Percentiles rank a stretch among this genome's conserved stretches.
phyloP scores from a whole-genome alignment of 78 protist genomes.

The Bodo saltans region DNA sequence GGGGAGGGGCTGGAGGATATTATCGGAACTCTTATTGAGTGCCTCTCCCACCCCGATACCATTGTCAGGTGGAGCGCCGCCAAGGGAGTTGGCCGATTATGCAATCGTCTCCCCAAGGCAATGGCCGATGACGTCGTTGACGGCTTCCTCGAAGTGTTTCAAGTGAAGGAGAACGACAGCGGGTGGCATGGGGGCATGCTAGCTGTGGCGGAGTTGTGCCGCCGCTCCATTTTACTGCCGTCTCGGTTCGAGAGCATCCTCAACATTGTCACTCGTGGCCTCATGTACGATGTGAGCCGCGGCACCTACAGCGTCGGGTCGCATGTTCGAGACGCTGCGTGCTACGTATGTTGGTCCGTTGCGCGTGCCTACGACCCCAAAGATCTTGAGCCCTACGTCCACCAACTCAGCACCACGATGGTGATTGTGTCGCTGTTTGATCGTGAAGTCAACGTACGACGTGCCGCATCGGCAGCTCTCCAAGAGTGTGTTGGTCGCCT shows the following conservation, averaged over 20 bases:
- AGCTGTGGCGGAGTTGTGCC: constrained; percentile 86
- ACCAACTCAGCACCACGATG: constrained; percentile 21
- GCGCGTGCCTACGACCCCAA: constrained; percentile 85
- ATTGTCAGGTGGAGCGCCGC: constrained; percentile 84
- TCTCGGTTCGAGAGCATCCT: constrained; percentile 47
- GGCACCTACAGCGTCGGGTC: constrained; percentile 83
- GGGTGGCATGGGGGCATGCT: constrained; percentile 92
- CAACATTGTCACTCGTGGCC: constrained; percentile 46
- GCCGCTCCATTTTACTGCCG: constrained; percentile 86
- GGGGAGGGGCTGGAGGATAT: constrained; percentile 12
- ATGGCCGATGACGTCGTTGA: constrained; percentile 82
- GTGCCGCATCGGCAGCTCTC: constrained; percentile 97
- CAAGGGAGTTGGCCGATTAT: constrained; percentile 86
- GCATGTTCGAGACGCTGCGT: constrained; percentile 94
- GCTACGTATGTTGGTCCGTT: constrained; percentile 94
- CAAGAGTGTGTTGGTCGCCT: constrained; percentile 94
- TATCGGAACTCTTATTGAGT: not conserved
- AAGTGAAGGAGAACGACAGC: constrained; percentile 16
- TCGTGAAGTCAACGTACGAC: constrained; percentile 84
- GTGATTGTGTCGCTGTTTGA: constrained; percentile 53
- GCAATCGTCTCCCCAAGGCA: constrained; percentile 60
- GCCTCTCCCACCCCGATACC: constrained; percentile 37
- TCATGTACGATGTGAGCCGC: constrained; percentile 53
- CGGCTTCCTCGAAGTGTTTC: constrained; percentile 25
- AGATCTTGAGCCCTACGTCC: constrained; percentile 20